Conservation (phyloP, 176 grass and related monocot species). For the Zoysia japonica region DNA sequence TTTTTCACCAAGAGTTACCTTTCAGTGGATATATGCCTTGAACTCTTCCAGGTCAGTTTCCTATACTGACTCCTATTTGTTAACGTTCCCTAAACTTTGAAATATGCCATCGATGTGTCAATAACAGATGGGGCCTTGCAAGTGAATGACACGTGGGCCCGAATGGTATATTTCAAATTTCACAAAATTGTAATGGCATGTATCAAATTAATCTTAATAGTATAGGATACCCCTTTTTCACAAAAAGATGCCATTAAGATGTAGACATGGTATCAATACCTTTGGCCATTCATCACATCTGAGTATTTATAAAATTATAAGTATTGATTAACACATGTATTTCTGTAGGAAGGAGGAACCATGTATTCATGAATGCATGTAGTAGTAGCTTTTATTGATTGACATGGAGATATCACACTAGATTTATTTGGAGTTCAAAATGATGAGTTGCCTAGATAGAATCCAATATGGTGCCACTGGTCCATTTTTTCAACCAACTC, state of each 20-base stretch:
- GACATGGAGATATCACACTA: not conserved
- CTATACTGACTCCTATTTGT: constrained; percentile 9
- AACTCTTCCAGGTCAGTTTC: constrained; percentile 82
- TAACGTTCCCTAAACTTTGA: not conserved
- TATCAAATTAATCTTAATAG: not conserved
- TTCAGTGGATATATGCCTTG: constrained; percentile 61
- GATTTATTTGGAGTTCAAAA: constrained; percentile 1
- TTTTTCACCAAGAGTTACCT: constrained; percentile 77
- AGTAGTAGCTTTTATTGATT: not conserved
- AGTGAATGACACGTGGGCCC: too few relatives aligned
- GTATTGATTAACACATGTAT: not conserved
- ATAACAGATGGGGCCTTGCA: too few relatives aligned
- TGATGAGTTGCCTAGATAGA: not conserved
- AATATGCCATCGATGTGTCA: too few relatives aligned
- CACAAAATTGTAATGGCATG: too few relatives aligned
- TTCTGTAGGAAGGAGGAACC: not conserved
- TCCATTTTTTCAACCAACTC: not conserved
- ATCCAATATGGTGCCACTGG: not conserved
- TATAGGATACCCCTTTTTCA: not conserved
- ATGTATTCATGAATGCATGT: not conserved
- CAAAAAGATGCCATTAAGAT: not conserved
- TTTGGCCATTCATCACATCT: not conserved
- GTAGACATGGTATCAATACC: not conserved
- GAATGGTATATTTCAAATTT: too few relatives aligned
- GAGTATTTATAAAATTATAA: not conserved